These are phyloP conservation scores for Cordyceps fumosorosea DNA, from an alignment of 2,329 filamentous ascomycete species.

Conservation along the genomic window DNA sequence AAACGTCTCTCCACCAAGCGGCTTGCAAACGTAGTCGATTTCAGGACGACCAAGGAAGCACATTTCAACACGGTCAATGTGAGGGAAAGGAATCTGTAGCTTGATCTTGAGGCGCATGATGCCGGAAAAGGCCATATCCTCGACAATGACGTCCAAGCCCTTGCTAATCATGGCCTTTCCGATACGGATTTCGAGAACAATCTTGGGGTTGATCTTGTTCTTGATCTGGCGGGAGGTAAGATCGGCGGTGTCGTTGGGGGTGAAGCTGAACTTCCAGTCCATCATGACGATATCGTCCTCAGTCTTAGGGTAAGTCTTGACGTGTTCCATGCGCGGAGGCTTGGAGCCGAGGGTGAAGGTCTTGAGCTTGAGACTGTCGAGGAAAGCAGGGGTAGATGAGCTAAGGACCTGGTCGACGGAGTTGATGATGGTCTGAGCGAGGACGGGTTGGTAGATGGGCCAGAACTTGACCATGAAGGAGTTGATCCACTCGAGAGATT, in stretches of 20 bases:
- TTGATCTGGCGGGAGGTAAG: constrained; percentile 85
- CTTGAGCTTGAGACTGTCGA: constrained; percentile 90
- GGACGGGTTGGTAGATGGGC: constrained; percentile 94
- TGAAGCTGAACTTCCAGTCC: constrained; percentile 99
- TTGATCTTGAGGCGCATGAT: constrained; percentile 97
- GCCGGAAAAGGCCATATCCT: constrained; percentile 94
- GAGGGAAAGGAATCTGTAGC: constrained; percentile 90
- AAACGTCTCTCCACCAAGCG: constrained; percentile 87
- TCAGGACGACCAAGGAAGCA: constrained; percentile 84
- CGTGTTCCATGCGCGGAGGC: constrained; percentile 91
- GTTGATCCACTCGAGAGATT: constrained; percentile 98
- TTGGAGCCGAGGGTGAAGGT: constrained; percentile 92
- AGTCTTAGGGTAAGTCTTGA: constrained; percentile 94
- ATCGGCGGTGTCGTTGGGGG: constrained; percentile 86
- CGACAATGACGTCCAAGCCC: constrained; percentile 92
- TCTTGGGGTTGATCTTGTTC: constrained; percentile 94
- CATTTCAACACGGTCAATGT: constrained; percentile 90
- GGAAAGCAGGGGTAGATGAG: constrained; percentile 81
- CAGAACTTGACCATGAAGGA: constrained; percentile 98
- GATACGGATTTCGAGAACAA: constrained; percentile 88
- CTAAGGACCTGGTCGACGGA: constrained; percentile 95
- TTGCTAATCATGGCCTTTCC: constrained; percentile 97
- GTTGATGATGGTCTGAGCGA: constrained; percentile 85
- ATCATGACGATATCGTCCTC: constrained; percentile 95
- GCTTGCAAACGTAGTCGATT: constrained; percentile 97